Base-by-base conservation (phyloP, 331 rosid species). In the Malus hybrid region DNA sequence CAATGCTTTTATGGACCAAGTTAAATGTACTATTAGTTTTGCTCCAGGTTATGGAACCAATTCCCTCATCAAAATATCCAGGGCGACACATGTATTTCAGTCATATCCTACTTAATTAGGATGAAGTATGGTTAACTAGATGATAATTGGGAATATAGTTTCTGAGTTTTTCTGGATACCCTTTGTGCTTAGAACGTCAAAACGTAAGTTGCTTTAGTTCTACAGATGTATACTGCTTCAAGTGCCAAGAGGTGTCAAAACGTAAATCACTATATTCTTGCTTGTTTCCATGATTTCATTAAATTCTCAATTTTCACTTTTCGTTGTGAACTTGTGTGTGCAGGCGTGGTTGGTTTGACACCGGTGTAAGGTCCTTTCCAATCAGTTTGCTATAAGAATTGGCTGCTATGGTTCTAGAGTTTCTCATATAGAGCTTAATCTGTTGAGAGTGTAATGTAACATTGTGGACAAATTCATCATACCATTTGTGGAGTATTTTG, bases 321-420 rank as follows among this genome's bases (percentile, higher is more conserved):
- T 20, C 54, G 16, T 20, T 34, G 3, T 65, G 18, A 36, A 18
- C 24, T 22, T 19, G 55, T 80, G 79, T 32, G 48, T 79, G 82
- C 85, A 91, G 96, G 93, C 15, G 93, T 88, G 39, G 90, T 89
- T 73, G 97, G 97, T 65, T 73, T 88, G 86, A 92, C 97, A 22
- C 97, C 93, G 4, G 31, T 83, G 70, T 91, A 69, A 83, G 70
- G 32, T 55, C 16, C 79, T 15, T 79, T 73, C 11, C 2, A 42
- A 69, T 44, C 65, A 69, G 68, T 65, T 65, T 66, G 52, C 16
- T 46, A 19, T 79, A 69, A 28, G 55, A 57, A 56, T 80, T 75
- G 22, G 78, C 56, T 79, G 69, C 61, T 73, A 20, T 73, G 78
- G 70, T 75, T 36, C 68, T 34, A 48, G 59, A 20, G 62, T 69